A percentile compares a stretch with the other conserved stretches of the same genome.
These are phyloP conservation scores for Quercus parvula DNA, from an alignment of 306 rosid genomes.

Conservation along the genomic window DNA sequence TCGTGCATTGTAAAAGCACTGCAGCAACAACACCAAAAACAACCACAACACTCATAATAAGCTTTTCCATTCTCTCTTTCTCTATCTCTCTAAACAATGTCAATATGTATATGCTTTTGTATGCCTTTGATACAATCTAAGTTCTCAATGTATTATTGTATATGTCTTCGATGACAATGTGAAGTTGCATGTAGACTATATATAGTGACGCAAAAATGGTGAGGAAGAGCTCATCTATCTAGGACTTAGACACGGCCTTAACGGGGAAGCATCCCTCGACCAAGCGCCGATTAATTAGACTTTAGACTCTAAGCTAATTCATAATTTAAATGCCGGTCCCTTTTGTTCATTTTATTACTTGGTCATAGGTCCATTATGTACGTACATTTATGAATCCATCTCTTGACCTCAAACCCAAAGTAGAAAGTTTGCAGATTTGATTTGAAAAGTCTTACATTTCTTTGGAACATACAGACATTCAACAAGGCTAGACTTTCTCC, in stretches of 20 bases:
- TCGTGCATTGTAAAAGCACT: conserved; percentile 8
- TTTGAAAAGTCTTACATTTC: not conserved
- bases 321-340: not conserved
- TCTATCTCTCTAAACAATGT: not conserved
- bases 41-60: not conserved
- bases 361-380: no score
- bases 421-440: no score
- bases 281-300: not conserved
- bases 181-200: not conserved
- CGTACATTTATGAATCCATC: not conserved
- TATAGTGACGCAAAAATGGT: not conserved
- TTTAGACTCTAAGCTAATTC: not conserved
- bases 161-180: conserved; percentile 1
- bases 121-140: not conserved
- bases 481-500: not conserved
- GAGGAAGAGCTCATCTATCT: not conserved
- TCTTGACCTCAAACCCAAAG: not conserved
- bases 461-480: not conserved
- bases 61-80: not conserved
- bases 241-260: not conserved
- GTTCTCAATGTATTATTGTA: not conserved
- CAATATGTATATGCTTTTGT: not conserved
- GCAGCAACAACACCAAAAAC: not conserved
- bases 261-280: not conserved
- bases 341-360: not conserved